These are phyloP conservation scores for Verticillium klebahnii DNA, from an alignment of 2,329 filamentous ascomycete genomes.

Conservation along the genomic window DNA sequence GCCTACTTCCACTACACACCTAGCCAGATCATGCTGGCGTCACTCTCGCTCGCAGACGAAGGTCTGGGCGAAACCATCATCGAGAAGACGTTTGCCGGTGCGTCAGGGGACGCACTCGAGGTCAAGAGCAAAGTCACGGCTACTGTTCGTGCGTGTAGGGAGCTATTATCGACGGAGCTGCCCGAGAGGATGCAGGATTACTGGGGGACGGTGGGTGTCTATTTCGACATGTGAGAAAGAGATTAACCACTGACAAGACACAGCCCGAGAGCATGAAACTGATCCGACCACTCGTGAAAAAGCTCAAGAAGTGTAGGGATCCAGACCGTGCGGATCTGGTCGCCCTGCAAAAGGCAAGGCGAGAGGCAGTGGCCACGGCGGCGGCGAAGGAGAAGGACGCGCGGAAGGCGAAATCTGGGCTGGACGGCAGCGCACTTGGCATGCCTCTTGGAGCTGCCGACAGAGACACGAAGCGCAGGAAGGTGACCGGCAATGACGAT, in stretches of 20 bases:
- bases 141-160: slow-evolving; percentile 45
- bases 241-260: slow-evolving; percentile 21
- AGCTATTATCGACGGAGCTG: slow-evolving; percentile 51
- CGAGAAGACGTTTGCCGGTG: slow-evolving; percentile 25
- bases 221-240: neutral
- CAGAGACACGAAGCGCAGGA: slow-evolving; percentile 41
- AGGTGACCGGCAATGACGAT: slow-evolving; percentile 36
- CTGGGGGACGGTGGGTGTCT: slow-evolving; percentile 44
- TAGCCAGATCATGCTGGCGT: slow-evolving; percentile 86
- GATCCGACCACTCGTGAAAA: slow-evolving; percentile 58
- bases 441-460: slow-evolving; percentile 13
- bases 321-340: slow-evolving; percentile 71
- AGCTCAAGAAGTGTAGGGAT: slow-evolving; percentile 69
- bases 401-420: slow-evolving; percentile 24
- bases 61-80: slow-evolving; percentile 51
- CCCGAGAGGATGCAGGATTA: slow-evolving; percentile 51
- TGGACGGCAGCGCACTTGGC: slow-evolving; percentile 10
- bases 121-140: slow-evolving; percentile 44
- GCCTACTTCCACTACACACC: slow-evolving; percentile 97
- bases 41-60: slow-evolving; percentile 70
- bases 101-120: slow-evolving; percentile 12
- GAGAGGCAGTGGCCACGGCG: slow-evolving; percentile 37
- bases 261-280: slow-evolving; percentile 41
- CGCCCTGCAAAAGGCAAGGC: slow-evolving; percentile 60
- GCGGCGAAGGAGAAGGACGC: slow-evolving; percentile 15